Evolutionary conservation across 768 basidiomycete species (phyloP), one percentile per base, ranked within the genome.

Genomic region (Lactarius hatsudake): DNA sequence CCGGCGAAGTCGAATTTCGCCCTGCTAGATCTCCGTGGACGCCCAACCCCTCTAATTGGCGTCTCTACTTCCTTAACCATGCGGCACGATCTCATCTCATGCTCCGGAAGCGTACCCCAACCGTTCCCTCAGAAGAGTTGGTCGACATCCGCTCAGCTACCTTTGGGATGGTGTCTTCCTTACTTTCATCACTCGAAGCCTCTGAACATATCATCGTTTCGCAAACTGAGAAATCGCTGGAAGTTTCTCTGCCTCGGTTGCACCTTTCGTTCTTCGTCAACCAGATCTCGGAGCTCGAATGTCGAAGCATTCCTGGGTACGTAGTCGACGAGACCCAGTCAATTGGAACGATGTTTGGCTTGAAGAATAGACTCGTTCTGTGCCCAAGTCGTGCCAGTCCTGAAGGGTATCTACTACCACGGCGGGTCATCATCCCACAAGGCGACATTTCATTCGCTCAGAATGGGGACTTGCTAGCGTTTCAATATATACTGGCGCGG

Each of bases 281-380:
- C 36, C 55, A 73, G 1, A 43, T 26, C 5, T 8, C 23, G 59
- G 62, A 75, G 30, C 70, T 84, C 28, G 78, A 80, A 64, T 83
- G 79, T 43, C 73, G 66, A 10, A 81, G 81, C 45, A 74, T 82
- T 40, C 77, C 78, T 15, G 76, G 74, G 26, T 82, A 81, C 76
- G 72, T 80, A 18, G 74, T 83, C n/a, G 81, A 83, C 61, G 1
- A 60, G 2, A 59, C 74, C 42, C 84, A 84, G 65, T 81, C 76
- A 1, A 73, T 73, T 1, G 81, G 82, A 1, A 79, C 81, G 1
- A 72, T 86, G 71, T 76, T 82, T 45, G 84, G 84, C 18, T 70
- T 85, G 40, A 45, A 57, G 42, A 78, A 74, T 40, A 77, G 73
- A 43, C 79, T 68, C 23, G 38, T 68, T 30, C 56, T 68, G 12